A percentile compares a stretch with the other conserved stretches of the same genome.
Evolutionary conservation across 306 rosid genomes (phyloP).

Genomic region (Betula pendula): DNA sequence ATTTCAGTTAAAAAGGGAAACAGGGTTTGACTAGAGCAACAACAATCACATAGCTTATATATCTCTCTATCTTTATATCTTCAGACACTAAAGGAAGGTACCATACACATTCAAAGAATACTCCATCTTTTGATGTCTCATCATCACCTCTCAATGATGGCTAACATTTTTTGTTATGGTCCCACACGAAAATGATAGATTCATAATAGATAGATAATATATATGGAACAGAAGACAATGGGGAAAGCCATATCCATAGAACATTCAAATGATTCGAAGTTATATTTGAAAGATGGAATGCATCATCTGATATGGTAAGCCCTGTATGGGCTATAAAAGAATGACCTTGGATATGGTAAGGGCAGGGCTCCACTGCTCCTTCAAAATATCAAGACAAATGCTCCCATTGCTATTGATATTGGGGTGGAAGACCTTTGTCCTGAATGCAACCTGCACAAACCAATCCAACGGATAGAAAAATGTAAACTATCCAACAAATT

Average conservation of each 20-base stretch:
- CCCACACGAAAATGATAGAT: background rate
- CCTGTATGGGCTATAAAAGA: background rate
- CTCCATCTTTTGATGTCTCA: background rate
- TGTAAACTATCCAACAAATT: background rate
- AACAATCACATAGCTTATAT: background rate
- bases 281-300: background rate
- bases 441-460: conserved; percentile 59
- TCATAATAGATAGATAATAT: background rate
- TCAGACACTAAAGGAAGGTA: background rate
- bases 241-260: background rate
- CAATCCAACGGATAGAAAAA: background rate
- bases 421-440: conserved; percentile 74
- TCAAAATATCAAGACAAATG: conserved; percentile 75
- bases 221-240: background rate
- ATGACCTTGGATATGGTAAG: conserved; percentile 72
- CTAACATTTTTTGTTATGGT: background rate
- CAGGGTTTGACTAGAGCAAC: background rate
- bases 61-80: background rate
- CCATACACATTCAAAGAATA: background rate
- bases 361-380: conserved; percentile 86
- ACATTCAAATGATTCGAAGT: background rate
- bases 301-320: background rate
- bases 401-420: conserved; percentile 78
- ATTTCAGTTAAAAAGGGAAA: background rate
- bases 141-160: background rate